Percentiles rank a stretch among this genome's conserved stretches.
Evolutionary conservation across 306 rosid genomes (phyloP).

Genomic region (Begonia peltatifolia): DNA sequence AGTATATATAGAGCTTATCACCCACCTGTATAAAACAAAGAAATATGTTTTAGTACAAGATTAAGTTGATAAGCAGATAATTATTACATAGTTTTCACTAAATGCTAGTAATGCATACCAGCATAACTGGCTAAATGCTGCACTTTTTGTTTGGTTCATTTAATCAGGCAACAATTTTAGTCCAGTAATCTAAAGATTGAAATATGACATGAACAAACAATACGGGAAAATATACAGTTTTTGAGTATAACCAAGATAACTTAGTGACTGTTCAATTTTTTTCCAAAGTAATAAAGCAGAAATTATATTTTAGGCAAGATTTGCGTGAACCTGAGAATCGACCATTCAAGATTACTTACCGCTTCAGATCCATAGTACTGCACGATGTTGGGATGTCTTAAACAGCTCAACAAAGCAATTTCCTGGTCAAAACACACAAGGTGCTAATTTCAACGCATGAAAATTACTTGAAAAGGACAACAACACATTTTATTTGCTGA

Average conservation of each 20-base stretch:
- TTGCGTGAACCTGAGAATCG: neutral
- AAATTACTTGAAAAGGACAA: neutral
- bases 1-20: constrained; percentile 30
- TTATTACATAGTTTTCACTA: neutral
- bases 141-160: neutral
- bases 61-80: neutral
- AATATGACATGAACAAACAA: too few species aligned
- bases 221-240: too few species aligned
- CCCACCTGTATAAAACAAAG: constrained; percentile 16
- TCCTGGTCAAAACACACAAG: constrained; percentile 35
- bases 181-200: too few species aligned
- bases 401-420: constrained; percentile 71
- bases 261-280: too few species aligned
- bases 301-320: too few species aligned
- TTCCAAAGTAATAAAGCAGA: too few species aligned
- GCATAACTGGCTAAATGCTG: too few species aligned
- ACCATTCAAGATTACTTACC: constrained; percentile 27
- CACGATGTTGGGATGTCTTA: constrained; percentile 86
- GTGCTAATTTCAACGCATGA: constrained; percentile 6
- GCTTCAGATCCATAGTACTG: constrained; percentile 80
- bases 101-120: neutral
- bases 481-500: neutral
- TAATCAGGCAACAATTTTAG: neutral
- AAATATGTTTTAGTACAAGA: neutral
- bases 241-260: too few species aligned